Evolutionary conservation across 257 asterid genomes (phyloP).

Genomic region (Rehmannia glutinosa): DNA sequence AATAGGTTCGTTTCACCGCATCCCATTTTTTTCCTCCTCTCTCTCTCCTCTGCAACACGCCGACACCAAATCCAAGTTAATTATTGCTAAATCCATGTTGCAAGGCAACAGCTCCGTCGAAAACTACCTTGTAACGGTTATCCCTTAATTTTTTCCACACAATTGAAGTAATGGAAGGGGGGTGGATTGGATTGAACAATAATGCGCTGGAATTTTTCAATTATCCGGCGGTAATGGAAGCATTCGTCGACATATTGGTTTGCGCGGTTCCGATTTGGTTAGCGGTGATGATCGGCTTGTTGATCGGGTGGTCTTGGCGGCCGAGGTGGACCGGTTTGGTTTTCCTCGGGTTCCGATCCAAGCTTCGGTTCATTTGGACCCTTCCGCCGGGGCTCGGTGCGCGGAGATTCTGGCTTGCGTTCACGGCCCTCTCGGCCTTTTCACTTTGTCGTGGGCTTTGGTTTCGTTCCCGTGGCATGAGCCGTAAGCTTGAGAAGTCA

Average conservation of each 20-base stretch:
- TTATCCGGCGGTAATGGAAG: conserved; percentile 55
- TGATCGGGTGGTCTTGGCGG: conserved; percentile 97
- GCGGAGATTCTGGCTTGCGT: conserved; percentile 80
- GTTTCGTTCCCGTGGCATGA: conserved; percentile 52
- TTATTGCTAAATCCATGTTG: conserved; percentile 26
- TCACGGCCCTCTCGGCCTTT: conserved; percentile 88
- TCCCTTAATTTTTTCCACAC: not conserved
- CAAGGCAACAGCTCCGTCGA: conserved; percentile 1
- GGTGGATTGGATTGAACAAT: conserved; percentile 42
- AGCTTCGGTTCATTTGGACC: conserved; percentile 77
- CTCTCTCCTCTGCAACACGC: conserved; percentile 4
- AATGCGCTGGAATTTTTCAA: conserved; percentile 42
- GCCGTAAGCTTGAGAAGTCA: conserved; percentile 37
- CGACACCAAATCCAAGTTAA: conserved; percentile 15
- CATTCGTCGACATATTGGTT: conserved; percentile 82
- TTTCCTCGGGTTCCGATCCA: conserved; percentile 77
- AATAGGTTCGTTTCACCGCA: conserved; percentile 21
- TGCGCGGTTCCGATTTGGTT: conserved; percentile 96
- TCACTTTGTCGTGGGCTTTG: conserved; percentile 76
- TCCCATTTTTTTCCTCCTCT: not conserved
- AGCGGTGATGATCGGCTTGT: conserved; percentile 89
- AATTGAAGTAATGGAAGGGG: conserved; percentile 52
- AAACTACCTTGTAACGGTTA: not conserved
- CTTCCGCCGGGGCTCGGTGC: conserved; percentile 95
- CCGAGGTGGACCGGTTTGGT: conserved; percentile 88